Evolutionary conservation across 1,139 yeast species (phyloP).

Genomic region (Kodamaea sp.): DNA sequence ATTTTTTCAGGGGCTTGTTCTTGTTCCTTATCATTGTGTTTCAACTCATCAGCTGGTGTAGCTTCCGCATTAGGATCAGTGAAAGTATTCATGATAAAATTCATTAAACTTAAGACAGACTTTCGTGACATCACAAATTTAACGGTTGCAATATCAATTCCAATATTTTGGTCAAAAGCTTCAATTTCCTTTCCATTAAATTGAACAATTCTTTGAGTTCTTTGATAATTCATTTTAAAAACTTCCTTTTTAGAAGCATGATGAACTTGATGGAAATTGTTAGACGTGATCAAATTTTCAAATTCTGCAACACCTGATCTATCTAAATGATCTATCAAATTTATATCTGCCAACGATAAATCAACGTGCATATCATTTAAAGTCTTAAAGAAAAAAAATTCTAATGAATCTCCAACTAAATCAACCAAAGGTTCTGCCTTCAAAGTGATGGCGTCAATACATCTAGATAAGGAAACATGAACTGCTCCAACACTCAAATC

Average conservation of each 20-base stretch:
- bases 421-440: constrained; percentile 69
- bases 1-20: constrained; percentile 69
- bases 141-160: constrained; percentile 76
- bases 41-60: constrained; percentile 62
- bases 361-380: constrained; percentile 63
- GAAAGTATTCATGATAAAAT: constrained; percentile 81
- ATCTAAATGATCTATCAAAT: constrained; percentile 74
- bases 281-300: constrained; percentile 68
- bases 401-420: constrained; percentile 63
- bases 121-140: constrained; percentile 73
- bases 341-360: constrained; percentile 59
- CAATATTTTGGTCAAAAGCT: constrained; percentile 73
- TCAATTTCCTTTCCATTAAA: constrained; percentile 57
- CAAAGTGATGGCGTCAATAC: constrained; percentile 58
- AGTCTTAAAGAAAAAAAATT: constrained; percentile 58
- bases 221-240: constrained; percentile 57
- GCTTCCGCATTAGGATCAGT: constrained; percentile 74
- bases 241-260: constrained; percentile 41
- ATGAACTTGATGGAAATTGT: constrained; percentile 36
- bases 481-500: constrained; percentile 64
- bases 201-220: constrained; percentile 61
- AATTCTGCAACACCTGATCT: constrained; percentile 60
- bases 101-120: constrained; percentile 73
- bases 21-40: constrained; percentile 56
- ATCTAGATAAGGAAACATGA: constrained; percentile 61